Evolutionary conservation across 768 basidiomycete genomes (phyloP), one percentile per base, ranked within the genome.

Genomic region (Tephrocybe sp.): DNA sequence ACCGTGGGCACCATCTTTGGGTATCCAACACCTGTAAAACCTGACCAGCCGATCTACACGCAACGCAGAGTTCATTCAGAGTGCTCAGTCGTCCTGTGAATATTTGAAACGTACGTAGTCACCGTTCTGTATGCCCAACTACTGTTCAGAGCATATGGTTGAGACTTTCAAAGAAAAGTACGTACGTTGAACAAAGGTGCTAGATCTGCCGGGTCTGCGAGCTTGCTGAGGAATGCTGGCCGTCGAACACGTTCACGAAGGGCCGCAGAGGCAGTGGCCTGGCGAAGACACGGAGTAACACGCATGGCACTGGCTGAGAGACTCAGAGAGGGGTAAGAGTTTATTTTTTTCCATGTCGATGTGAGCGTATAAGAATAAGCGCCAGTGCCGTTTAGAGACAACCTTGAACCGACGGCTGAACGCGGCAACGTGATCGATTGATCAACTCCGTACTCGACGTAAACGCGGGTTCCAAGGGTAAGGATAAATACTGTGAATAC

Each of bases 1-100:
- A 74, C 73, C 0, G 72, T 69, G 15, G 75, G 76, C 21, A 73
- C 67, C 2, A 59, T 60, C 53, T 77, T 76, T 16, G 76, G 76
- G 54, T 77, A 77, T 15, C 76, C 76, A 9, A 77, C 76, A 19
- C 76, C 76, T 18, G 75, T 77, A 55, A 76, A 77, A 2, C 75
- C 76, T 31, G 73, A 75, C 72, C 73, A 77, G 30, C 75, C 76
- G 52, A 77, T 76, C 75, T 77, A 59, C 30, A 21, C 15, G 8
- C 5, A 39, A 29, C 29, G 42, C 29, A 3, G 11, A n/a, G 45
- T 31, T 43, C 2, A 18, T 30, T 10, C 12, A 5, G 38, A n/a
- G 11, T 21, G 47, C 22, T 25, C n/a, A 13, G 38, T 24, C n/a
- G n/a, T n/a, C n/a, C n/a, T 18, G 16, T 19, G 0, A n/a, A 44